Conservation (phyloP, 495 filamentous ascomycete genomes). For the Opeltia flavorubescens region DNA sequence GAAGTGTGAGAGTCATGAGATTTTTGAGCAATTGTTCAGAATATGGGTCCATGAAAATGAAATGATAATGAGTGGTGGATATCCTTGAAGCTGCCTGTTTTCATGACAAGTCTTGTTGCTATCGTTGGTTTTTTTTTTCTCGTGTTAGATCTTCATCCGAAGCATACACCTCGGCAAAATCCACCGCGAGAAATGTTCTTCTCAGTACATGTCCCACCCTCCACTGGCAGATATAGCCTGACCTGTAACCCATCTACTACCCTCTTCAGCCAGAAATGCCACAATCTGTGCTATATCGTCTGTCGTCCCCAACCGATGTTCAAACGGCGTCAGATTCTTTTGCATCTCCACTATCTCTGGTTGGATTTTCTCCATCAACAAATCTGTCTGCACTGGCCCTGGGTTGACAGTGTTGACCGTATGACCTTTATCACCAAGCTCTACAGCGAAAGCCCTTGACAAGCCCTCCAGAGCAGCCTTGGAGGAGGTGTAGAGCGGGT, state of each 20-base stretch:
- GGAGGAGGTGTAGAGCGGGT: constrained; percentile 27
- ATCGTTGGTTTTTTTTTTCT: no score
- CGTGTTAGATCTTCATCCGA: no score
- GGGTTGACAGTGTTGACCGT: constrained; percentile 31
- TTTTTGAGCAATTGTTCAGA: no score
- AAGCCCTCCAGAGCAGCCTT: constrained; percentile 35
- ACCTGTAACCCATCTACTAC: constrained; percentile 41
- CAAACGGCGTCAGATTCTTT: constrained; percentile 25
- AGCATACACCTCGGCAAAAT: no score
- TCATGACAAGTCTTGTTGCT: no score
- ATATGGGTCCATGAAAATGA: no score
- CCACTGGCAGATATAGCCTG: constrained; percentile 45
- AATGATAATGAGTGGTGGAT: no score
- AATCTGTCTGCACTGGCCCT: constrained; percentile 27
- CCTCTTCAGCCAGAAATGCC: constrained; percentile 33
- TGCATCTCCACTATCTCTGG: constrained; percentile 22
- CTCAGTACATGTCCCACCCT: constrained; percentile 23
- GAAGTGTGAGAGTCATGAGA: no score
- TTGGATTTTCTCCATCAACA: constrained; percentile 25
- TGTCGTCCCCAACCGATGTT: constrained; percentile 34
- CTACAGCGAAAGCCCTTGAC: constrained; percentile 27
- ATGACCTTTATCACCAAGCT: constrained; percentile 27
- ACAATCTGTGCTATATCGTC: constrained; percentile 46
- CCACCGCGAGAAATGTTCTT: no score
- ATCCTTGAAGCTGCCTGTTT: no score